phyloP scores from a whole-genome alignment of 2,329 filamentous ascomycete genomes.

The Fusarium drepaniforme region DNA sequence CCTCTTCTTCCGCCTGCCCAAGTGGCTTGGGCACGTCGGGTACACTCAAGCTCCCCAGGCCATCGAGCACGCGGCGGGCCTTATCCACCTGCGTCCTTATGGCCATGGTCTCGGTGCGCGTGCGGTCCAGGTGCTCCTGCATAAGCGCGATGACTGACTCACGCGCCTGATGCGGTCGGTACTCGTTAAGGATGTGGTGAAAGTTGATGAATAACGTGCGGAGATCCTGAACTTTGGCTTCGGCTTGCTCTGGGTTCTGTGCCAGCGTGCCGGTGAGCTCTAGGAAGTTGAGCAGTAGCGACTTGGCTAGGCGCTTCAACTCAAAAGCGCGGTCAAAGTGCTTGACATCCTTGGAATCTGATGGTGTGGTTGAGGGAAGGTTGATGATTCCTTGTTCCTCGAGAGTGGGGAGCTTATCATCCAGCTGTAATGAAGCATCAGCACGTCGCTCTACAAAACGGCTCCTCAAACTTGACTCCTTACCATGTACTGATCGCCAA shows the following conservation, averaged over 20 bases:
- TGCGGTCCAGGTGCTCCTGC: constrained; percentile 83
- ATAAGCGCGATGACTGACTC: constrained; percentile 90
- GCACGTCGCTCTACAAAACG: neutral
- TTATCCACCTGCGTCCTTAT: constrained; percentile 77
- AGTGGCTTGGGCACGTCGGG: constrained; percentile 36
- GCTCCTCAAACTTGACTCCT: neutral
- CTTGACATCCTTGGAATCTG: constrained; percentile 61
- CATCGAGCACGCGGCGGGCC: constrained; percentile 79
- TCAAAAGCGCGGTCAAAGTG: constrained; percentile 74
- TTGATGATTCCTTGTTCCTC: constrained; percentile 78
- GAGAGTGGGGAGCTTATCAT: constrained; percentile 74
- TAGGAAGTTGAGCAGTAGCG: constrained; percentile 88
- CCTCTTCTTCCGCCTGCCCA: constrained; percentile 33
- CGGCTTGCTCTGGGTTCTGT: constrained; percentile 60
- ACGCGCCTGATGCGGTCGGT: constrained; percentile 90
- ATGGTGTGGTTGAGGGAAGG: constrained; percentile 61
- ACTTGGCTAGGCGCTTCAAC: constrained; percentile 84
- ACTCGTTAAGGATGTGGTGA: constrained; percentile 94
- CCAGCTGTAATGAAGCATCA: constrained; percentile 55
- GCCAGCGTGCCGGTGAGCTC: constrained; percentile 75
- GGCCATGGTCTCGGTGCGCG: constrained; percentile 78
- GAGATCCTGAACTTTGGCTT: constrained; percentile 81
- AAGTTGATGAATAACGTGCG: constrained; percentile 89
- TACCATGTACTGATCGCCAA: constrained; percentile 75
- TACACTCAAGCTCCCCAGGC: constrained; percentile 67